Evolutionary conservation across 805 yeast genomes (phyloP), one percentile per base, ranked within the genome.

Genomic region (Candida arabinofermentans): DNA sequence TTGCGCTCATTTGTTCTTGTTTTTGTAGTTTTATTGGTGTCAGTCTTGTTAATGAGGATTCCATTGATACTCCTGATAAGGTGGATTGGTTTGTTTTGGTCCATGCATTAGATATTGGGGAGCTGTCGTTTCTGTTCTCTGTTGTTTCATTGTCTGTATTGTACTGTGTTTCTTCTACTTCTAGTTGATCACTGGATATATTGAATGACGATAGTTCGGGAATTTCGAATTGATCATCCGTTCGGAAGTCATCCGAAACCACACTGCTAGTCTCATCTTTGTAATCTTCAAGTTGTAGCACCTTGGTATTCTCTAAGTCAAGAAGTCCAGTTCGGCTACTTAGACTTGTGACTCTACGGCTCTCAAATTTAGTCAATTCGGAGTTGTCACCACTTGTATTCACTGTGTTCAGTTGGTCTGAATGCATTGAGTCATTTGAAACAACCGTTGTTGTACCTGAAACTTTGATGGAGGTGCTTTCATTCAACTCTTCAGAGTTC

Each of bases 1-100:
- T 38, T n/a, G 40, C 50, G 30, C 54, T 50, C 22, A 41, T 36
- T 14, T 39, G 40, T 16, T 47, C 50, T 34, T 40, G 44, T n/a
- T 33, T 40, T 34, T 41, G 38, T 14, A 40, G 22, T 17, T 46
- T 39, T 12, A 41, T 34, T 13, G 50, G 50, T 19, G 46, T 47
- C 5, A 40, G 38, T 8, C 22, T 30, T 6, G 43, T 24, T 13
- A 37, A 32, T 2, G 40, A 37, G 16, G 40, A 31, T 8, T 23
- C 17, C 12, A 37, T 4, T 2, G 40, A 31, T 13, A 30, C 17
- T 9, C 19, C 24, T 3, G 40, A 31, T 4, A 21, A 13, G 3
- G 27, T 27, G 17, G 22, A 23, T 5, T 26, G 36, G 24, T 33
- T 14, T n/a, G n/a, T n/a, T n/a, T n/a, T n/a, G n/a, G n/a, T n/a